Percentiles rank a stretch among this genome's conserved stretches.
phyloP scores from a whole-genome alignment of 305 asterid genomes.

The Solanum aculeatissimum region DNA sequence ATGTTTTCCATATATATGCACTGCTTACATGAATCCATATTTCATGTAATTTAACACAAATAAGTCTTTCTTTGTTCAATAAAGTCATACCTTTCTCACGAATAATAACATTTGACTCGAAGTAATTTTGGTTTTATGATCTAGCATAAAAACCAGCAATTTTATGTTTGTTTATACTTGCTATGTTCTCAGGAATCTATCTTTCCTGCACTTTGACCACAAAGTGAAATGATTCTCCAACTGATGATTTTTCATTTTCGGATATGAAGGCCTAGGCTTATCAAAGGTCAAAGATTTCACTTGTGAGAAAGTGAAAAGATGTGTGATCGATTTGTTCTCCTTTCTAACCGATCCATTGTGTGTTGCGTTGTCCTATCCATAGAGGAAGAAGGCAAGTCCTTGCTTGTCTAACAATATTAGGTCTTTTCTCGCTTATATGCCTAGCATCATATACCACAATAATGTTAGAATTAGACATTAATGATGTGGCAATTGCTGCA shows the following conservation, averaged over 20 bases:
- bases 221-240: background rate
- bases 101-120: background rate
- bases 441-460: background rate
- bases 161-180: background rate
- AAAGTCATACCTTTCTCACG: background rate
- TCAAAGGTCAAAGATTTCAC: background rate
- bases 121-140: background rate
- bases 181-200: background rate
- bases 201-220: background rate
- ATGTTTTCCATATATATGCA: background rate
- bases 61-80: background rate
- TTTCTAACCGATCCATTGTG: background rate
- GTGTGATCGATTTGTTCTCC: background rate
- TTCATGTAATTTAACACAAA: background rate
- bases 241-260: background rate
- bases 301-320: background rate
- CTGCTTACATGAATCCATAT: background rate
- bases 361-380: background rate
- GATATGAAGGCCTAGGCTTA: background rate
- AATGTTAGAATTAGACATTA: background rate
- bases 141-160: background rate
- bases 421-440: background rate
- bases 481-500: background rate
- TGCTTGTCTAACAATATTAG: background rate
- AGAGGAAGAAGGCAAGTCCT: background rate